Evolutionary conservation across 768 basidiomycete genomes (phyloP).

Genomic region (Chiua virens): DNA sequence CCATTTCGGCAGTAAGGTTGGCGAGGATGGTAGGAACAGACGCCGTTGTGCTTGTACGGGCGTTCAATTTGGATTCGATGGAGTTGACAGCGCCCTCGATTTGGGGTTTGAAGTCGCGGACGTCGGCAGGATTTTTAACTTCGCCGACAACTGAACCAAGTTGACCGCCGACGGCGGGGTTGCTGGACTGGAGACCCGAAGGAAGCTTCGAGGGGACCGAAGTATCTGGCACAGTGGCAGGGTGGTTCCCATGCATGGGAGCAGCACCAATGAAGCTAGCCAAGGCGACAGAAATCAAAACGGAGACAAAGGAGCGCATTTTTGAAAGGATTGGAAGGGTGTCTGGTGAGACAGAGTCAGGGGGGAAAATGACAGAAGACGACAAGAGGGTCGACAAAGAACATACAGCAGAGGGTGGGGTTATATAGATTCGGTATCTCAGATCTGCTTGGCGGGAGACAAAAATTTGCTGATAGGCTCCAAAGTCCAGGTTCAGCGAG

Average conservation of each 20-base stretch:
- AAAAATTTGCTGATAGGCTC: no score
- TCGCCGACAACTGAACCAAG: no score
- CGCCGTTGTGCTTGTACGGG: background rate
- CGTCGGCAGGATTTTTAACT: background rate
- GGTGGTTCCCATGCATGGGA: background rate
- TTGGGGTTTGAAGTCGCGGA: background rate
- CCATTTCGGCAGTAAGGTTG: slow-evolving; percentile 11
- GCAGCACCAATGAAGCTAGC: slow-evolving; percentile 26
- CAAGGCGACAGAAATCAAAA: slow-evolving; percentile 29
- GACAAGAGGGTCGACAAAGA: slow-evolving; percentile 18
- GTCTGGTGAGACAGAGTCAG: slow-evolving; percentile 13
- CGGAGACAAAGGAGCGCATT: slow-evolving; percentile 37
- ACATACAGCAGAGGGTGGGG: background rate
- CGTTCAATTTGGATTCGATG: background rate
- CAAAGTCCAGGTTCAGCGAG: no score
- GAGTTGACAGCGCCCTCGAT: background rate
- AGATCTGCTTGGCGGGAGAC: background rate
- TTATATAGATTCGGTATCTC: slow-evolving; percentile 18
- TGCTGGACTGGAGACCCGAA: no score
- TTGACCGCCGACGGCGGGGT: no score
- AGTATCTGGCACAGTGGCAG: background rate
- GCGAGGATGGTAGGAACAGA: slow-evolving; percentile 30
- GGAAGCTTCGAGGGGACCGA: no score
- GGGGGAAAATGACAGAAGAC: slow-evolving; percentile 3
- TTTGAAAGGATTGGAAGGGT: slow-evolving; percentile 34